A percentile compares a stretch with the other conserved stretches of the same genome.
Evolutionary conservation across 192 early-diverging fungal genomes (phyloP).

Genomic region (Polychytrium aggregatum): DNA sequence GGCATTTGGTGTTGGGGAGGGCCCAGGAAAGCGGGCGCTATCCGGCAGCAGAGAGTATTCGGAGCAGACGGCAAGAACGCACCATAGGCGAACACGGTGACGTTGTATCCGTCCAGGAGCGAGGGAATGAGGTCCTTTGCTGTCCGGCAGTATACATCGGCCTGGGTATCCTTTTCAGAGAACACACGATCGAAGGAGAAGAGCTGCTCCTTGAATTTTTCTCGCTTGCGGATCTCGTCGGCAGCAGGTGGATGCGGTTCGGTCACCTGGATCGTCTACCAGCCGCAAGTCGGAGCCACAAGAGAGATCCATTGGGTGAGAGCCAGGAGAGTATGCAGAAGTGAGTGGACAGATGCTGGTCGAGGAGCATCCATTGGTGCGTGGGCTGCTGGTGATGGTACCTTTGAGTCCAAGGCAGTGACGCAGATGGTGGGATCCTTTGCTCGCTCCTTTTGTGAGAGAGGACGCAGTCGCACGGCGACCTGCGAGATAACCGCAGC

Average conservation of each 20-base stretch:
- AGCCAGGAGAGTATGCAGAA: background rate
- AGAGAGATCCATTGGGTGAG: background rate
- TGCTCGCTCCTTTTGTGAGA: slow-evolving; percentile 18
- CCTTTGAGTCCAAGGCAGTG: slow-evolving; percentile 7
- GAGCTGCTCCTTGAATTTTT: slow-evolving; percentile 61
- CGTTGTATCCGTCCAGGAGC: slow-evolving; percentile 70
- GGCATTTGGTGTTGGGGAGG: too few relatives aligned
- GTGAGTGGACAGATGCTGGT: background rate
- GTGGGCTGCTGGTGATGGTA: slow-evolving; percentile 4
- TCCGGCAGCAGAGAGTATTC: slow-evolving; percentile 53
- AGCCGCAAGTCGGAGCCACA: background rate
- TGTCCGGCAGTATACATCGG: slow-evolving; percentile 59
- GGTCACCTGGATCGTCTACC: slow-evolving; percentile 55
- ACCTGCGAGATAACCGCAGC: too few relatives aligned
- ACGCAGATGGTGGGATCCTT: slow-evolving; percentile 10
- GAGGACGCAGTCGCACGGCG: slow-evolving; percentile 26
- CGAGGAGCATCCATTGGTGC: background rate
- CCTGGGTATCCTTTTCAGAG: slow-evolving; percentile 53
- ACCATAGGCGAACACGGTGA: slow-evolving; percentile 80
- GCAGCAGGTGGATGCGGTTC: slow-evolving; percentile 55
- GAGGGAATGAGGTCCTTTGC: slow-evolving; percentile 54
- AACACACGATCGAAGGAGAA: slow-evolving; percentile 74
- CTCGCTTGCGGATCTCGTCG: slow-evolving; percentile 46
- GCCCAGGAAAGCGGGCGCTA: slow-evolving; percentile 48
- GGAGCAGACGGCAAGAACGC: slow-evolving; percentile 61